phyloP scores from a whole-genome alignment of 345 rosid species.

The Pelargonium nanum region DNA sequence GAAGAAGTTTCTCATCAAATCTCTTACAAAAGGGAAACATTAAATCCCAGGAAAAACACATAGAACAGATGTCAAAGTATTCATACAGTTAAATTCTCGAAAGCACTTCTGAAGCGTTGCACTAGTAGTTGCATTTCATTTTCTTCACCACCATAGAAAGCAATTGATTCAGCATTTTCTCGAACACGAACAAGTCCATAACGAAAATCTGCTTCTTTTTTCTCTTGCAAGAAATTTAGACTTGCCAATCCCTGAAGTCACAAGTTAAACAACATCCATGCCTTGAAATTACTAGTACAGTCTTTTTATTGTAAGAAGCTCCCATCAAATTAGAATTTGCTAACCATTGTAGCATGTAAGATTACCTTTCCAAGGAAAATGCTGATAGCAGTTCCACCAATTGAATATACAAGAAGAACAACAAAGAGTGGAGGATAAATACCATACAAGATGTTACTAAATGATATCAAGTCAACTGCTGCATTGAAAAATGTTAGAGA shows the following conservation, averaged over 20 bases:
- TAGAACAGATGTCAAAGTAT: slow-evolving; percentile 12
- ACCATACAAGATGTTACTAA: slow-evolving; percentile 83
- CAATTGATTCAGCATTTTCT: slow-evolving; percentile 95
- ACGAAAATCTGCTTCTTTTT: slow-evolving; percentile 95
- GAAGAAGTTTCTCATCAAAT: too few species aligned
- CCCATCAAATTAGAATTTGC: too few species aligned
- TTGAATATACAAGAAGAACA: slow-evolving; percentile 66
- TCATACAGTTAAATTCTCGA: slow-evolving; percentile 64
- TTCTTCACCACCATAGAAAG: slow-evolving; percentile 89
- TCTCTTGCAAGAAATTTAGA: slow-evolving; percentile 95
- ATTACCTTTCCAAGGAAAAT: slow-evolving; percentile 77
- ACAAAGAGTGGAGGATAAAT: slow-evolving; percentile 84
- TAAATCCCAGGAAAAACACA: slow-evolving; percentile 8
- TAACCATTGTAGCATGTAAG: neutral
- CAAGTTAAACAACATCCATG: slow-evolving; percentile 10
- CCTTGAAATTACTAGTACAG: neutral
- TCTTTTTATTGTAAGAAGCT: neutral
- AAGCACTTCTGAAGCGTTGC: slow-evolving; percentile 86
- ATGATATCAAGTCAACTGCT: slow-evolving; percentile 81
- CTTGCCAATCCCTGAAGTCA: slow-evolving; percentile 62
- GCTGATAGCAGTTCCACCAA: slow-evolving; percentile 83
- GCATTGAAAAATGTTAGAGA: slow-evolving; percentile 73
- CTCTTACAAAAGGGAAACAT: too few species aligned
- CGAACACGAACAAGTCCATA: slow-evolving; percentile 93
- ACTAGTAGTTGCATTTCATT: slow-evolving; percentile 77